phyloP scores from a whole-genome alignment of 179 eudicot genomes.

The Pouteria campechiana region DNA sequence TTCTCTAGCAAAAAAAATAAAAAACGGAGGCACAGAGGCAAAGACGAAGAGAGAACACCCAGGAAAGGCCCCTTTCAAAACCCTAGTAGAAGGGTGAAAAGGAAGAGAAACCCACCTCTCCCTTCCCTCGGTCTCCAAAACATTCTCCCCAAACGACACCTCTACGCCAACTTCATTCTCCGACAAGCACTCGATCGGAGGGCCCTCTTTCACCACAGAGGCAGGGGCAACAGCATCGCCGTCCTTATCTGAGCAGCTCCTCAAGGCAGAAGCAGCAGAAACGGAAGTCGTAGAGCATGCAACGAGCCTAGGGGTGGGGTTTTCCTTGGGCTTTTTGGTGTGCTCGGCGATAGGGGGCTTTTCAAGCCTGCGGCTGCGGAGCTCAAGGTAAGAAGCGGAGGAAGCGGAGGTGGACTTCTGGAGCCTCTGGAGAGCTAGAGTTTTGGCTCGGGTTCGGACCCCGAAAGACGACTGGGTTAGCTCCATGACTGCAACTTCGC shows the following conservation, averaged over 20 bases:
- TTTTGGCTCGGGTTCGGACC: constrained; percentile 45
- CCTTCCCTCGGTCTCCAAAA: constrained; percentile 20
- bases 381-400: constrained; percentile 20
- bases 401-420: constrained; percentile 2
- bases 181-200: not conserved
- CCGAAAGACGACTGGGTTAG: constrained; percentile 24
- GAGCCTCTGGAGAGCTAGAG: constrained; percentile 33
- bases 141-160: constrained; percentile 29
- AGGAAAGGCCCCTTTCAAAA: no score
- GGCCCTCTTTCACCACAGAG: not conserved
- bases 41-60: no score
- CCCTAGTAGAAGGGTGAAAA: not conserved
- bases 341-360: constrained; percentile 7
- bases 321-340: constrained; percentile 2
- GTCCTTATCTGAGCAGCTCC: not conserved
- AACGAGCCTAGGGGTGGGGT: not conserved
- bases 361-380: constrained; percentile 26
- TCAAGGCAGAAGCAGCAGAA: no score
- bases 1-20: no score
- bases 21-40: no score
- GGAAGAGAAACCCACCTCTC: constrained; percentile 21
- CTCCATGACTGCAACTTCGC: constrained; percentile 17
- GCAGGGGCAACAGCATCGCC: not conserved
- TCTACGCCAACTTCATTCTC: constrained; percentile 4
- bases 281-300: not conserved